A percentile compares a stretch with the other conserved stretches of the same genome.
Conservation (phyloP, 192 early-diverging fungal species). For the Rhizophagus prolifer region DNA sequence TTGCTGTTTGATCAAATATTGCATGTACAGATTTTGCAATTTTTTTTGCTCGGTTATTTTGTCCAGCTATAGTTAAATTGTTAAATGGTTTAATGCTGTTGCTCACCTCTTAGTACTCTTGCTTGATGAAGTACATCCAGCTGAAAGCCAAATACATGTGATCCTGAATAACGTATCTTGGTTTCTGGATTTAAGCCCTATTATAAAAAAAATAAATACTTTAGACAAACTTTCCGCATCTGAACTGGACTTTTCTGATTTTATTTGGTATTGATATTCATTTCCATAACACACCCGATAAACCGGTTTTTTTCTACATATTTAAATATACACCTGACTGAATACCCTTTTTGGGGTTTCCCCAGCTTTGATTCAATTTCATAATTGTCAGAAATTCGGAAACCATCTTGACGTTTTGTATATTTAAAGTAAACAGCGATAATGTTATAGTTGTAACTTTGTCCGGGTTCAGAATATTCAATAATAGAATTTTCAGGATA, state of each 20-base stretch:
- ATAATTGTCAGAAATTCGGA: conserved; percentile 1
- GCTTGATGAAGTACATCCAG: neutral
- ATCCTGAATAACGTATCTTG: neutral
- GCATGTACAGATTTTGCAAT: neutral
- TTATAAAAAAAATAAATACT: neutral
- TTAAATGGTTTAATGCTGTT: neutral
- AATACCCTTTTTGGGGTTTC: neutral
- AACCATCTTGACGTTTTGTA: neutral
- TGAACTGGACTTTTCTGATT: neutral
- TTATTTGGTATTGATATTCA: neutral
- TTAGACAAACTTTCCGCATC: neutral
- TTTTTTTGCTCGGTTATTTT: conserved; percentile 1
- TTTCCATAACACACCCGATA: neutral
- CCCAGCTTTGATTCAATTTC: neutral
- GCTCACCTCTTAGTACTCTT: neutral
- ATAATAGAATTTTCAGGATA: conserved; percentile 7
- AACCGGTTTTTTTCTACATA: neutral
- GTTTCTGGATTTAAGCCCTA: neutral
- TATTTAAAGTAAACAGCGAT: neutral
- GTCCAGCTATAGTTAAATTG: conserved; percentile 13
- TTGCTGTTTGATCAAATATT: neutral
- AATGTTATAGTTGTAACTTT: conserved; percentile 5
- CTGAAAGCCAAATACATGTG: neutral
- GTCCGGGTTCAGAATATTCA: neutral
- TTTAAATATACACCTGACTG: neutral